Percentiles rank a stretch among this genome's conserved stretches.
Evolutionary conservation across 225 moss, liverwort and hornwort species (phyloP).

Genomic region (Bryoerythrophyllum caledonicum): DNA sequence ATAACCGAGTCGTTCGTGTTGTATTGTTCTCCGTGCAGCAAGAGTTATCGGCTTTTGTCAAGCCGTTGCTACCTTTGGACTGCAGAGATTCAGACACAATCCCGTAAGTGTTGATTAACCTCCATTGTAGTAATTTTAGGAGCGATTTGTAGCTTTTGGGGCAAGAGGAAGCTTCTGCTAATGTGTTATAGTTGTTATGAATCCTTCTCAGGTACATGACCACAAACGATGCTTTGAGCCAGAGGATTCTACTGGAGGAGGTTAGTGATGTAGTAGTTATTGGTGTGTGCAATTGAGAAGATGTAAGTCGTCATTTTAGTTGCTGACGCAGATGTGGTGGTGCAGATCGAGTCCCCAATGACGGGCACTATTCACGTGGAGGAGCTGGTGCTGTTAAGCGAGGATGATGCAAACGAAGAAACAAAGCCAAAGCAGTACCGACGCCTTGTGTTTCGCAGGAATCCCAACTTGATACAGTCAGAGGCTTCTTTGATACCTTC

Average conservation of each 20-base stretch:
- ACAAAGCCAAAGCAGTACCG: conserved; percentile 56
- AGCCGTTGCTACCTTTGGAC: conserved; percentile 63
- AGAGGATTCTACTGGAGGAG: conserved; percentile 67
- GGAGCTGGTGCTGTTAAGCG: conserved; percentile 60
- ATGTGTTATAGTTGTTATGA: background rate
- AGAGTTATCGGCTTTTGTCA: conserved; percentile 72
- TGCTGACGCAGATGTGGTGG: background rate
- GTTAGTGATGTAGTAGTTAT: conserved; percentile 37
- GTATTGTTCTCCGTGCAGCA: conserved; percentile 56
- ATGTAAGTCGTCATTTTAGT: background rate
- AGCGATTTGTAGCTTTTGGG: background rate
- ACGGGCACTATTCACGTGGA: conserved; percentile 93
- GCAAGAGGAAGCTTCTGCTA: background rate
- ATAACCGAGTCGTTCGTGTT: background rate
- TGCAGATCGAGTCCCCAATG: conserved; percentile 78
- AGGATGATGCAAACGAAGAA: conserved; percentile 34
- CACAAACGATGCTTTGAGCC: conserved; percentile 67
- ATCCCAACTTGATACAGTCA: conserved; percentile 91
- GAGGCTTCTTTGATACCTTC: conserved; percentile 67
- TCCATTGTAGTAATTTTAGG: background rate
- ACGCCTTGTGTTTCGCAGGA: conserved; percentile 83
- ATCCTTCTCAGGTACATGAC: conserved; percentile 71
- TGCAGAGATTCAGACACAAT: conserved; percentile 70
- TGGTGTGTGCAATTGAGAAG: conserved; percentile 1
- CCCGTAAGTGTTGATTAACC: conserved; percentile 55